phyloP scores from a whole-genome alignment of 768 basidiomycete species.

The Xerocomus spinulosus region DNA sequence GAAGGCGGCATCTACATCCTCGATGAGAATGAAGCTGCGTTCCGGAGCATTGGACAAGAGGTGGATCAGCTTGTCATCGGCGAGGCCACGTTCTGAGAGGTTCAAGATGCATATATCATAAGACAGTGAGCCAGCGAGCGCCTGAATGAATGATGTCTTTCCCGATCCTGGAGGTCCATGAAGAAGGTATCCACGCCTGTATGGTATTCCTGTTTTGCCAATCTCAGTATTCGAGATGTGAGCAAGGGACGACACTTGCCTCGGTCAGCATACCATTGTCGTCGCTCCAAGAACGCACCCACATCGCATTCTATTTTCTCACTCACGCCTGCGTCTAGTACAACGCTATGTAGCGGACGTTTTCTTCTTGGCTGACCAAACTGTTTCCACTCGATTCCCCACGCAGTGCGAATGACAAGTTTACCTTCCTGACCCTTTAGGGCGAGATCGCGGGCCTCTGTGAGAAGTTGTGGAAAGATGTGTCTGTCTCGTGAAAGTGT shows the following conservation, averaged over 20 bases:
- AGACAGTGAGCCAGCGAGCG: conserved; percentile 83
- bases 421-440: conserved; percentile 86
- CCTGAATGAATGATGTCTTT: conserved; percentile 98
- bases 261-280: conserved; percentile 95
- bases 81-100: conserved; percentile 90
- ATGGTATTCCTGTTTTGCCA: conserved; percentile 75
- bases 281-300: conserved; percentile 72
- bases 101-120: conserved; percentile 97
- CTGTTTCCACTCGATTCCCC: conserved; percentile 94
- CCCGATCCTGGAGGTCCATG: conserved; percentile 97
- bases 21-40: conserved; percentile 89
- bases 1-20: conserved; percentile 97
- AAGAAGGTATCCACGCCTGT: conserved; percentile 90
- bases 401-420: conserved; percentile 93
- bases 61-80: conserved; percentile 95
- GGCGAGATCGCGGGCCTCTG: conserved; percentile 87
- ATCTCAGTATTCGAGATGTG: conserved; percentile 3
- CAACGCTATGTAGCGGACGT: conserved; percentile 83
- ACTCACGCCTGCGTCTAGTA: conserved; percentile 77
- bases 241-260: conserved; percentile 45
- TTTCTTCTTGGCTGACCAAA: conserved; percentile 90
- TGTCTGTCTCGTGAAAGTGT: conserved; percentile 82
- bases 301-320: conserved; percentile 81
- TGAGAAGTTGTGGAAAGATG: conserved; percentile 74
- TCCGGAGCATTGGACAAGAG: conserved; percentile 91